These are phyloP conservation scores for Claviceps sp. DNA, from an alignment of 2,329 filamentous ascomycete genomes.

Conservation along the genomic window DNA sequence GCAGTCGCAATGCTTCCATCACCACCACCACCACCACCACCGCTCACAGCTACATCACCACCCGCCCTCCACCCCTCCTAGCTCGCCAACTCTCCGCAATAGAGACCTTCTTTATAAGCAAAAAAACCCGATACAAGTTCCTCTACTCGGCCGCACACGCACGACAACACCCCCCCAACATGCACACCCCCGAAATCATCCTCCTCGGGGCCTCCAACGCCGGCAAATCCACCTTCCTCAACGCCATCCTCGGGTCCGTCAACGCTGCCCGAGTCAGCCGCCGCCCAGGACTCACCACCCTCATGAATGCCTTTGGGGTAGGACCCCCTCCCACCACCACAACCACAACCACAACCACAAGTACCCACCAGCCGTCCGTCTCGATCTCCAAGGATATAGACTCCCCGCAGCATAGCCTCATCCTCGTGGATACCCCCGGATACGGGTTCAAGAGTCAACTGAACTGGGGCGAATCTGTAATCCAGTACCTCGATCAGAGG, in stretches of 20 bases:
- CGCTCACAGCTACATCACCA: not conserved
- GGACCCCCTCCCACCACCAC: slow-evolving; percentile 23
- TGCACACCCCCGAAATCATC: slow-evolving; percentile 48
- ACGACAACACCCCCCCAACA: slow-evolving; percentile 36
- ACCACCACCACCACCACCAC: not conserved
- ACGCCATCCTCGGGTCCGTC: slow-evolving; percentile 51
- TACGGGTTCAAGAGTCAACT: slow-evolving; percentile 33
- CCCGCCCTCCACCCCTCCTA: slow-evolving; percentile 10
- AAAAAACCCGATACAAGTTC: slow-evolving; percentile 17
- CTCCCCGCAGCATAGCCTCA: slow-evolving; percentile 31
- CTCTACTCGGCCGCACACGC: slow-evolving; percentile 38
- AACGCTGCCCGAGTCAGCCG: slow-evolving; percentile 35
- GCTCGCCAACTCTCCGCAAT: slow-evolving; percentile 14
- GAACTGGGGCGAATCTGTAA: slow-evolving; percentile 39
- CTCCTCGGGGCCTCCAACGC: slow-evolving; percentile 81
- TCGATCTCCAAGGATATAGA: slow-evolving; percentile 18
- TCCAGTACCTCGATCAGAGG: slow-evolving; percentile 35
- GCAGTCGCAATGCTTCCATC: too few species aligned
- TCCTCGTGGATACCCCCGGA: slow-evolving; percentile 38
- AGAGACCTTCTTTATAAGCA: slow-evolving; percentile 17
- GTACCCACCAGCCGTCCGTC: slow-evolving; percentile 12
- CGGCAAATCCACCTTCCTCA: slow-evolving; percentile 80
- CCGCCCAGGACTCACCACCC: slow-evolving; percentile 37
- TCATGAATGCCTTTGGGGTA: slow-evolving; percentile 43
- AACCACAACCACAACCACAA: slow-evolving; percentile 5